Conservation (phyloP, 768 basidiomycete species). For the Leccinum rimulosum region DNA sequence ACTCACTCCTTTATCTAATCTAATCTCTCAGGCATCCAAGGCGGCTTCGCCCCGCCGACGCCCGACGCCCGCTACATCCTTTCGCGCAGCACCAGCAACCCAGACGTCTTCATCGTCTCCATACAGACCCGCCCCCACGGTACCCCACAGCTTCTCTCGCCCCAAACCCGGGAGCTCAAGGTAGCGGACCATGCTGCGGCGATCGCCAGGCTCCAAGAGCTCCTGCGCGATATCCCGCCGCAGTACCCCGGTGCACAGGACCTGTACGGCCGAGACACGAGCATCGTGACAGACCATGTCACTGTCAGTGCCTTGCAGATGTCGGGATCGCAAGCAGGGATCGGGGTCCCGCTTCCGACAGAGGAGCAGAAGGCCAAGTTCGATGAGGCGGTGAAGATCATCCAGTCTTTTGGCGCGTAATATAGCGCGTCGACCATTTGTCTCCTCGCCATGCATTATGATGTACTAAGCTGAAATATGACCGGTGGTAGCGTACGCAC, state of each 20-base stretch:
- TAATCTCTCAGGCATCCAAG: slow-evolving; percentile 51
- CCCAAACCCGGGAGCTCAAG: slow-evolving; percentile 50
- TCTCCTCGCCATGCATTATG: neutral
- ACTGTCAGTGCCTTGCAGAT: neutral
- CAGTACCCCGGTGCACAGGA: slow-evolving; percentile 57
- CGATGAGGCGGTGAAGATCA: slow-evolving; percentile 65
- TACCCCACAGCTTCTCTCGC: slow-evolving; percentile 40
- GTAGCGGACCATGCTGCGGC: slow-evolving; percentile 8
- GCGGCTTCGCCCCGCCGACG: slow-evolving; percentile 72
- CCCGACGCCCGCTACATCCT: slow-evolving; percentile 55
- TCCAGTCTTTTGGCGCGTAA: slow-evolving; percentile 36
- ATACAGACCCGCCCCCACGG: slow-evolving; percentile 50
- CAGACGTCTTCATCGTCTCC: slow-evolving; percentile 41
- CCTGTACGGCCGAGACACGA: slow-evolving; percentile 67
- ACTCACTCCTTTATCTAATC: neutral
- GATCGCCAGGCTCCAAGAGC: slow-evolving; percentile 43
- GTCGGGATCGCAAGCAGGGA: slow-evolving; percentile 24
- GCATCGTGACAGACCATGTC: slow-evolving; percentile 42
- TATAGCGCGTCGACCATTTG: neutral
- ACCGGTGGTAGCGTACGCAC: neutral
- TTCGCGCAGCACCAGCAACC: slow-evolving; percentile 35
- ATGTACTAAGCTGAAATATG: neutral
- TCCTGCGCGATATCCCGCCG: slow-evolving; percentile 49
- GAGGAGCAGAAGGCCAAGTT: slow-evolving; percentile 67
- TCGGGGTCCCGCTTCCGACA: slow-evolving; percentile 41